Evolutionary conservation across 495 filamentous ascomycete species (phyloP).

Genomic region (Penicillium fimorum): DNA sequence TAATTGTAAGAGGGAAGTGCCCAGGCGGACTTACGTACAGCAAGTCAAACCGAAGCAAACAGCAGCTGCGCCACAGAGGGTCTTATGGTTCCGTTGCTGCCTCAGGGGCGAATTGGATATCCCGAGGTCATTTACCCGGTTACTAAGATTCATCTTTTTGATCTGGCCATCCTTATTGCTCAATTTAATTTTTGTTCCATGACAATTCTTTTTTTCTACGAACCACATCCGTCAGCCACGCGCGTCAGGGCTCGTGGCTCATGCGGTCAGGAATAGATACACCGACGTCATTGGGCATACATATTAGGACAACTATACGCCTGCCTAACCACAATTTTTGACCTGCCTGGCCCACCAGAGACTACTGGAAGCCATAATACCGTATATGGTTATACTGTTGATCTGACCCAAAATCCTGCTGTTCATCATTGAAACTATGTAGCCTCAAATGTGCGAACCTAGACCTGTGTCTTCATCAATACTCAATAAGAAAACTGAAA

Average conservation of each 20-base stretch:
- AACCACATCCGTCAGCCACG: constrained; percentile 8
- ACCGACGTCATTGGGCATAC: constrained; percentile 36
- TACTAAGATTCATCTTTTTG: not conserved
- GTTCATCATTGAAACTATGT: not conserved
- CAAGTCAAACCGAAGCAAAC: constrained; percentile 27
- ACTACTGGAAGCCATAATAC: not conserved
- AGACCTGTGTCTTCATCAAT: no score
- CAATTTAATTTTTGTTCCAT: constrained; percentile 3
- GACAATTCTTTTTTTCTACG: constrained; percentile 2
- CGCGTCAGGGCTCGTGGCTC: constrained; percentile 22
- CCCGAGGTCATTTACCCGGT: not conserved
- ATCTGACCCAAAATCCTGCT: not conserved
- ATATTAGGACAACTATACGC: constrained; percentile 12
- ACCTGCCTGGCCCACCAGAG: not conserved
- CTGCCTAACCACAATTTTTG: constrained; percentile 6
- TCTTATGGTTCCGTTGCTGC: constrained; percentile 16
- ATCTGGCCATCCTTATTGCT: constrained; percentile 1
- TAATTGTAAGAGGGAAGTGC: constrained; percentile 16
- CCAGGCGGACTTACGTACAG: constrained; percentile 29
- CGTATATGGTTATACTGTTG: not conserved
- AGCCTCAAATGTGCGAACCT: accelerated
- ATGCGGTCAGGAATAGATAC: constrained; percentile 28
- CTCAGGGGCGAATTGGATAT: constrained; percentile 22
- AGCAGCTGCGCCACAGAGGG: constrained; percentile 28
- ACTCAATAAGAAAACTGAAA: no score